phyloP scores from a whole-genome alignment of 306 rosid species.

The Cicer bijugum region DNA sequence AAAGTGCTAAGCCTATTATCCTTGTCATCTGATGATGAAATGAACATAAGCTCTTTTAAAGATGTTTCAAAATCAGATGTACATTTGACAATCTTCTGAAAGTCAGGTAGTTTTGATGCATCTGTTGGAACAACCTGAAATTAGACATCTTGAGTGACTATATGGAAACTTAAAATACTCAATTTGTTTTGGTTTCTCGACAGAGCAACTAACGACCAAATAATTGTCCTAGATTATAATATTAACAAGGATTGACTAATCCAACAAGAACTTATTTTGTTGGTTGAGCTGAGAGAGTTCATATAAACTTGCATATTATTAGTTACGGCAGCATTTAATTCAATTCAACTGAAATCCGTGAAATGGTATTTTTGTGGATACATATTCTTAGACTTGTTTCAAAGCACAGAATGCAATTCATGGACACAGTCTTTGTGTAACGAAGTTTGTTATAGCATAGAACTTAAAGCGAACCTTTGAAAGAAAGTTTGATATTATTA shows the following conservation, averaged over 20 bases:
- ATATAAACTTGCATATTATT: constrained; percentile 21
- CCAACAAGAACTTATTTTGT: constrained; percentile 8
- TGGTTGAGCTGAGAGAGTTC: constrained; percentile 26
- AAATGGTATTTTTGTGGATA: constrained; percentile 8
- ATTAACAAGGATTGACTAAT: constrained; percentile 19
- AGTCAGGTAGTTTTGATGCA: constrained; percentile 90
- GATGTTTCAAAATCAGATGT: constrained; percentile 73
- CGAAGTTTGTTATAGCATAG: constrained; percentile 14
- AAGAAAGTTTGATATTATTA: constrained; percentile 82
- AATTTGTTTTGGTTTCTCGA: constrained; percentile 34
- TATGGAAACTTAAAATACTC: constrained; percentile 18
- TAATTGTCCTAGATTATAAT: constrained; percentile 29
- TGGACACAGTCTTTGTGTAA: constrained; percentile 27
- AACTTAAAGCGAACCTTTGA: constrained; percentile 68
- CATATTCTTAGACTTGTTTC: constrained; percentile 37
- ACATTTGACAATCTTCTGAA: constrained; percentile 73
- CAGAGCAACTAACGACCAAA: constrained; percentile 24
- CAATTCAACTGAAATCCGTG: constrained; percentile 41
- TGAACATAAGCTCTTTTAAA: constrained; percentile 73
- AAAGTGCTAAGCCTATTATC: constrained; percentile 73
- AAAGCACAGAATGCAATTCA: constrained; percentile 30
- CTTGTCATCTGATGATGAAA: constrained; percentile 69
- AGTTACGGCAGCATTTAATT: constrained; percentile 27
- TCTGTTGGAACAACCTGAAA: constrained; percentile 95
- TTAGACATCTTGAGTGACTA: constrained; percentile 42